These are phyloP conservation scores for Penicillium janthinellum DNA, from an alignment of 2,329 filamentous ascomycete species.

Conservation along the genomic window DNA sequence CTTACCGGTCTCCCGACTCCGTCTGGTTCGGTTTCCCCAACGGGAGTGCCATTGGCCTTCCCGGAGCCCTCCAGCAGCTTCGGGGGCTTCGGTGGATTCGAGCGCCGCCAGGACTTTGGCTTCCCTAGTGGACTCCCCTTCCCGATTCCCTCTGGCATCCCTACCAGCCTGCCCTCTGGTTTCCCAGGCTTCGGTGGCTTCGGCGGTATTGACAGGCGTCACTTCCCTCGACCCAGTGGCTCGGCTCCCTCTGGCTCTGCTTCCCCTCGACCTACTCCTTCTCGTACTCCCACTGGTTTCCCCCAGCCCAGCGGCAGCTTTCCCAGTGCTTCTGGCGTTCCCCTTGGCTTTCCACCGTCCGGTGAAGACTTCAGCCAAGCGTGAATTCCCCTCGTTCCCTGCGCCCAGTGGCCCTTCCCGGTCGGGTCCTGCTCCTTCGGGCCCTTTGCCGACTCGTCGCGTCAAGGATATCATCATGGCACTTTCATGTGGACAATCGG, in stretches of 20 bases:
- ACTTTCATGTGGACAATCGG: background rate
- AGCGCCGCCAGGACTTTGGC: no score
- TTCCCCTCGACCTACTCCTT: background rate
- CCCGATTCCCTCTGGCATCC: constrained; percentile 7
- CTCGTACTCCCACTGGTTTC: constrained; percentile 6
- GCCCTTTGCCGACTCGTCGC: constrained; percentile 3
- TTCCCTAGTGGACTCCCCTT: background rate
- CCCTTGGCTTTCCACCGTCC: constrained; percentile 1
- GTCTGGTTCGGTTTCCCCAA: background rate
- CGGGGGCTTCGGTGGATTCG: background rate
- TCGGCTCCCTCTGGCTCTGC: background rate
- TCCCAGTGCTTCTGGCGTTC: background rate
- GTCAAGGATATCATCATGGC: constrained; percentile 4
- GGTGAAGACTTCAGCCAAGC: constrained; percentile 4
- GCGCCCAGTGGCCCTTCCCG: constrained; percentile 1
- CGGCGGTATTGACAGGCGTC: background rate
- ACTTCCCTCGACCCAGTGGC: background rate
- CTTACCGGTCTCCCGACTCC: background rate
- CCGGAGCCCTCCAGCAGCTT: background rate
- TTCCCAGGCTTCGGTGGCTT: background rate
- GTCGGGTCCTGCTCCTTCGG: constrained; percentile 1
- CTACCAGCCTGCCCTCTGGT: background rate
- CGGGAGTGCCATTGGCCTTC: constrained; percentile 1
- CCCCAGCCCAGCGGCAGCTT: constrained; percentile 1
- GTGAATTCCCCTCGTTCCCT: background rate